Base-by-base conservation (phyloP, 345 rosid genomes). In the Litchi chinensis region DNA sequence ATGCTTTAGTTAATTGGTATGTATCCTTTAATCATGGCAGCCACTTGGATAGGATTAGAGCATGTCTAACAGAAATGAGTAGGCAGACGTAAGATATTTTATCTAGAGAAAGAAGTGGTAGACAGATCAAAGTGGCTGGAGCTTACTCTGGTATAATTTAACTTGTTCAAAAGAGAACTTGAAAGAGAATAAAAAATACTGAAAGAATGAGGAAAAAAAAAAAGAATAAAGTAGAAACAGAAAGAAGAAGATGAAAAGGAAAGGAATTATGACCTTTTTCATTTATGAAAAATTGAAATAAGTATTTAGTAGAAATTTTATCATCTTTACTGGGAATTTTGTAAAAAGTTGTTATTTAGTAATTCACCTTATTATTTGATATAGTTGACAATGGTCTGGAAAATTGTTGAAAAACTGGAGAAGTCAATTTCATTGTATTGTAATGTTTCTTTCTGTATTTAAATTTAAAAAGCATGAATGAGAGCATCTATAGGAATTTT, bases 1-100 rank as follows among this genome's bases (percentile, higher is more conserved):
- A 37, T 71, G 44, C 32, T 40, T 40, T 39, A 21, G 73, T 79
- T 39, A 44, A 67, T 76, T 67, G 62, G 76, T 56, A 69, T 57
- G 32, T 57, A 37, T 67, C 15, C n/a, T 15, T 57, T 77, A 76
- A 39, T 26, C 43, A 44, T 46, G 48, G 50, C 60, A 10, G 26
- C 22, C 6, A 13, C 16, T 43, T 54, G 28, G n/a, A 60, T 40
- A 10, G 46, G 0, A 46, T 44, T 64, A 5, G 28, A 46, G 28
- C 32, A 50, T 52, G 16, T 18, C 48, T 28, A 19, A n/a, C 48
- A 18, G 28, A 48, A 32, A 76, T 65, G 21, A 21, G 50, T 6
- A 11, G n/a, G 48, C 6, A n/a, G 22, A 50, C 9, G 48, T 46
- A 2, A n/a, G 64, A 44, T 74, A 46, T 44, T 40, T 63, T 32